Conservation (phyloP, 2,329 filamentous ascomycete species). For the Microdochium paspali region DNA sequence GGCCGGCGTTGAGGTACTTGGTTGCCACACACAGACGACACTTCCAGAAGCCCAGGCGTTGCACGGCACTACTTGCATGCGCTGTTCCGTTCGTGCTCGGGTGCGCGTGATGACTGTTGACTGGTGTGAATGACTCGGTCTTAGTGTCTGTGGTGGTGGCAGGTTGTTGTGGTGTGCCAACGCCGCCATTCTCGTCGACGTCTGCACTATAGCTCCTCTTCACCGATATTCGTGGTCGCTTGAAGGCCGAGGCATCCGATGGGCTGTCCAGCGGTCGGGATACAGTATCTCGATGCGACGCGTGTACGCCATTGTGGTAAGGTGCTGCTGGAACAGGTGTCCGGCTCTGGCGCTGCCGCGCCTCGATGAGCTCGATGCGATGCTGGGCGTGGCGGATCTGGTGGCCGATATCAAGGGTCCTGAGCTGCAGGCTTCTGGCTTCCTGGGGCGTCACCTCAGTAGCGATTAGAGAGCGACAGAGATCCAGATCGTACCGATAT, state of each 20-base stretch:
- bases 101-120: conserved; percentile 7
- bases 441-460: conserved; percentile 29
- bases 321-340: conserved; percentile 2
- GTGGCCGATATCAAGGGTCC: conserved; percentile 31
- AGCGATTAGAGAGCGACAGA: conserved; percentile 24
- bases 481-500: conserved; percentile 31
- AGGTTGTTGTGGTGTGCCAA: conserved; percentile 2
- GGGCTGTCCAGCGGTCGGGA: background rate
- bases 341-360: conserved; percentile 11
- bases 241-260: background rate
- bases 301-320: background rate
- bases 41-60: conserved; percentile 36
- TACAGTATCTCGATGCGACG: background rate
- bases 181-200: background rate
- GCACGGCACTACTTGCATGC: conserved; percentile 14
- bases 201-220: background rate
- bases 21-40: conserved; percentile 32
- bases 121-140: conserved; percentile 5
- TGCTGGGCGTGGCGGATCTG: conserved; percentile 32
- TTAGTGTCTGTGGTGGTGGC: conserved; percentile 1
- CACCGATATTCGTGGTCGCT: background rate
- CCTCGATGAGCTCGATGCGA: conserved; percentile 26
- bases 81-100: background rate
- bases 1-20: conserved; percentile 30
- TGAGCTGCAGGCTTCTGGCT: conserved; percentile 28